Evolutionary conservation across 768 basidiomycete genomes (phyloP), one percentile per base, ranked within the genome.

Genomic region (Dioszegia aurantiaca): DNA sequence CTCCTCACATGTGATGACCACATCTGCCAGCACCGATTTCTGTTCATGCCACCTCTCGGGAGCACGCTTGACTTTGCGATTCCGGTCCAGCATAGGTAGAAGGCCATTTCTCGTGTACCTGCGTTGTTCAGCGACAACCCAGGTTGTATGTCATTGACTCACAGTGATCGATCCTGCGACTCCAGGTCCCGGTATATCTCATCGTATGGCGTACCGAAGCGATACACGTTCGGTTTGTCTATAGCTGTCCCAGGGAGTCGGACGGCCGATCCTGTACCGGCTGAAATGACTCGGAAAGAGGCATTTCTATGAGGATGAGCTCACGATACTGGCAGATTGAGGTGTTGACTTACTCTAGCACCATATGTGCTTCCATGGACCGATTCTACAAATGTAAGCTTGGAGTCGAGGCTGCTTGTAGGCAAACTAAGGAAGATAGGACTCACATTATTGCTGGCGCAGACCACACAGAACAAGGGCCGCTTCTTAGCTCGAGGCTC

Each of bases 1-100:
- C 76, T 99, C 95, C 79, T 98, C 95, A 76, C 95, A 99, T 4
- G 95, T 99, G 70, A 99, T 92, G 21, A 99, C 95, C 21, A 99
- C 82, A 73, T 99, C 95, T n/a, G 89, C 90, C 27, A 65, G 26
- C 9, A 94, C 82, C 1, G 83, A 85, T 71, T 80, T 87, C 55
- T 83, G 88, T 43, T 98, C 93, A 68, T 98, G 94, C 93, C 93
- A 99, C 61, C 93, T 84, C 76, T 99, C 94, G 43, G 95, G 95
- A 8, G 93, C 93, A 10, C 81, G 76, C 75, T 99, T 99, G 58
- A 98, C 84, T 61, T 85, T 84, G 55, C 95, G 80, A 79, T 99
- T 99, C 36, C 95, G 85, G 75, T 99, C 95, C 26, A 99, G 80
- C 95, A 99, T 99, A 59, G 87, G 87, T 42, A 99, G 78, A 23